Conservation (phyloP, 2,329 filamentous ascomycete genomes). For the Colletotrichum plurivorum region DNA sequence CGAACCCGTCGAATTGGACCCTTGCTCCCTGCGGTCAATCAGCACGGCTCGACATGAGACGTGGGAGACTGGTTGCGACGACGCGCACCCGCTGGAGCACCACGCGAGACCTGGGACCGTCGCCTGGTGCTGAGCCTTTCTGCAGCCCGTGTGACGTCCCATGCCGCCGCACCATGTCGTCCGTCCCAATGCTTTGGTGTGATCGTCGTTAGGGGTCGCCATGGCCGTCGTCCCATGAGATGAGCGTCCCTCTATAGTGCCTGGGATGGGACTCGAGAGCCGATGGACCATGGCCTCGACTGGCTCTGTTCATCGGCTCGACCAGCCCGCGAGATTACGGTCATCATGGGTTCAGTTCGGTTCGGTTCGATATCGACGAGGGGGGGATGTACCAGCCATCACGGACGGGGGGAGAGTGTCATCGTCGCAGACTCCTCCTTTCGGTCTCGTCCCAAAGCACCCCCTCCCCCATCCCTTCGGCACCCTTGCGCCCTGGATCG, state of each 20-base stretch:
- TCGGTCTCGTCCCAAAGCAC: constrained; percentile 9
- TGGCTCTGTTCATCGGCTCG: too few relatives aligned
- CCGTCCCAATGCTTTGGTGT: constrained; percentile 33
- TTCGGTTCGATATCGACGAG: neutral
- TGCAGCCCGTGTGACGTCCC: constrained; percentile 26
- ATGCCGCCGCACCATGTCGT: constrained; percentile 37
- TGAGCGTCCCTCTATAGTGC: neutral
- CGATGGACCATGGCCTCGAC: too few relatives aligned
- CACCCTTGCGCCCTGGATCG: neutral
- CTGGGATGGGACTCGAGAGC: too few relatives aligned
- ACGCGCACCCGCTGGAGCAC: constrained; percentile 2
- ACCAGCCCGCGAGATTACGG: neutral
- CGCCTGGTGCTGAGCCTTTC: constrained; percentile 7
- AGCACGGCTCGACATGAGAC: constrained; percentile 27
- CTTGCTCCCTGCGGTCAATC: constrained; percentile 25
- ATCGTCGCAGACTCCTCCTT: constrained; percentile 30
- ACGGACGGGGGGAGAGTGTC: constrained; percentile 11
- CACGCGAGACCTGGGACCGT: constrained; percentile 2
- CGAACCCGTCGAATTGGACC: constrained; percentile 3
- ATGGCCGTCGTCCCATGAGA: constrained; percentile 11
- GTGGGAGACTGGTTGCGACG: constrained; percentile 31
- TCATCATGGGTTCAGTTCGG: neutral
- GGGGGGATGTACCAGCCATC: constrained; percentile 6
- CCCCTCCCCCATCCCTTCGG: neutral
- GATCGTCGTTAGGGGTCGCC: constrained; percentile 36